Conservation (phyloP, 371 early-diverging fungal species). For the Entomophthora muscae region DNA sequence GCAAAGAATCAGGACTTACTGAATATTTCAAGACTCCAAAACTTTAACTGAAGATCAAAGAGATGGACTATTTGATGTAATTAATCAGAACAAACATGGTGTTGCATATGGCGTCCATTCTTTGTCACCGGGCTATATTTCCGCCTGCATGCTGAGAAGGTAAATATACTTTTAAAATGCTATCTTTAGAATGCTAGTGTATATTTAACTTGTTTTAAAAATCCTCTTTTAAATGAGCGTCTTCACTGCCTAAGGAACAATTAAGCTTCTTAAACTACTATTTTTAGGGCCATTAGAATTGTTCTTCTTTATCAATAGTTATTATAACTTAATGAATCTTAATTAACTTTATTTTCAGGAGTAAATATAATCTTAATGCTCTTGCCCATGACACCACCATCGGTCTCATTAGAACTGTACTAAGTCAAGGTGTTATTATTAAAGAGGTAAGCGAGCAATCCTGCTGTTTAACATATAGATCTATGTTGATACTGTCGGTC, state of each 20-base stretch:
- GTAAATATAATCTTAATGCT: constrained; percentile 85
- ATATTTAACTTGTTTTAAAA: too few species aligned
- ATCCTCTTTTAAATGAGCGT: too few species aligned
- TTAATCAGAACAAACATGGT: constrained; percentile 36
- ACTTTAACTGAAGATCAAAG: constrained; percentile 57
- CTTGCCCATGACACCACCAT: constrained; percentile 91
- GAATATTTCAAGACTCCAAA: constrained; percentile 62
- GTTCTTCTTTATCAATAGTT: too few species aligned
- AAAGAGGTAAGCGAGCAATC: constrained; percentile 30
- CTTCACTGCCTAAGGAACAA: too few species aligned
- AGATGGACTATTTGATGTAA: constrained; percentile 37
- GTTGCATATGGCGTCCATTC: constrained; percentile 75
- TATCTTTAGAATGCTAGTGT: too few species aligned
- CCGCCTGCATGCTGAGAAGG: constrained; percentile 63
- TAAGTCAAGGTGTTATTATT: constrained; percentile 48
- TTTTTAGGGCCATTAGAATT: too few species aligned
- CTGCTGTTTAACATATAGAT: constrained; percentile 24
- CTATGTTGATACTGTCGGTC: constrained; percentile 97
- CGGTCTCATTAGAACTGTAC: constrained; percentile 41
- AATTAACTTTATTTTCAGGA: too few species aligned
- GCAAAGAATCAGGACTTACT: too few species aligned
- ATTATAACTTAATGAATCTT: too few species aligned
- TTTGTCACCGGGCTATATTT: constrained; percentile 79
- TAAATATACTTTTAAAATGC: too few species aligned
- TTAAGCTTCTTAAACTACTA: too few species aligned